phyloP scores from a whole-genome alignment of 1,284 basidiomycete genomes.

The Leccinum fallax region DNA sequence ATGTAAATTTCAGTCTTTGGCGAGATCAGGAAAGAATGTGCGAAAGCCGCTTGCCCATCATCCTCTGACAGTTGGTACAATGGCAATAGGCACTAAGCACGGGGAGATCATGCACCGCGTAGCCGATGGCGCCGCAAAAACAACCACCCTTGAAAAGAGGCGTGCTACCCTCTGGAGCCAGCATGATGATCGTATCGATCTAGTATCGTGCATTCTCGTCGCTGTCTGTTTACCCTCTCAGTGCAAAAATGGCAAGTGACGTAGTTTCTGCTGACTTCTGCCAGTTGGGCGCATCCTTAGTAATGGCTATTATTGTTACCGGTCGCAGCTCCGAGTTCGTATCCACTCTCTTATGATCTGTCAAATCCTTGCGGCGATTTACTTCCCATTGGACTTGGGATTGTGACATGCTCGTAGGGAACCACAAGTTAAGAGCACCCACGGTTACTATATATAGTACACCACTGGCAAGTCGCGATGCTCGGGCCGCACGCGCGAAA shows the following conservation, averaged over 20 bases:
- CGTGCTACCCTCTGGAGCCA: slow-evolving; percentile 10
- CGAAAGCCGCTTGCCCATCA: slow-evolving; percentile 44
- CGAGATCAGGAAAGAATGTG: neutral
- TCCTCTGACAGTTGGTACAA: slow-evolving; percentile 62
- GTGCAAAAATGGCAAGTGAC: neutral
- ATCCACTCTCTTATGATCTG: neutral
- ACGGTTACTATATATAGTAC: neutral
- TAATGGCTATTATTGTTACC: neutral
- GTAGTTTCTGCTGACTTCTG: neutral
- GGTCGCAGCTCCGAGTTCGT: no score
- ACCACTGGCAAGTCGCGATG: neutral
- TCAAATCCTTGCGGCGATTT: neutral
- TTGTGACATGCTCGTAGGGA: neutral
- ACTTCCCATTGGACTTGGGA: neutral
- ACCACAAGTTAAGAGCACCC: neutral
- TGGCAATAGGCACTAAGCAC: slow-evolving; percentile 63
- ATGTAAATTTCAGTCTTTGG: slow-evolving; percentile 1
- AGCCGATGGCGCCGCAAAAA: slow-evolving; percentile 54
- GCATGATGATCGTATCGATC: slow-evolving; percentile 10
- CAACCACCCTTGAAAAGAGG: slow-evolving; percentile 45
- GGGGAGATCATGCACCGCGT: slow-evolving; percentile 48
- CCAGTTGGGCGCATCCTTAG: no score
- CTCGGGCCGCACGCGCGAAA: no score
- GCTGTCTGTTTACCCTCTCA: no score
- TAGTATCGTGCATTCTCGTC: neutral